Conservation (phyloP, 176 grass and related monocot genomes). For the Chrysopogon serrulatus region DNA sequence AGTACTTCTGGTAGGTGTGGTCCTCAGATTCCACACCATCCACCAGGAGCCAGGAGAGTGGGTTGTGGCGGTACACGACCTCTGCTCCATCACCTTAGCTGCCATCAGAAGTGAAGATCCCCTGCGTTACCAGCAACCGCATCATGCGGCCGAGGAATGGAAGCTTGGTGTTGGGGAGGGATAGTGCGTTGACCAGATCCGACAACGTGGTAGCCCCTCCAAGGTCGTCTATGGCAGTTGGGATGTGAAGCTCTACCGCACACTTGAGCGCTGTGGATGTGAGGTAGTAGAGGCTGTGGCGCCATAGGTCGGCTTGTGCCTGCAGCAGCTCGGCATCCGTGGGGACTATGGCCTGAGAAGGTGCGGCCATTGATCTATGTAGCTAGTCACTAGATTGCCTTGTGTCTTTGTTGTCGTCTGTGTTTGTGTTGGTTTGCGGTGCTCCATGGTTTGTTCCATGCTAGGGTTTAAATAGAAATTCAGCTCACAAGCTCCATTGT, state of each 20-base stretch:
- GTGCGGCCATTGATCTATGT: not conserved
- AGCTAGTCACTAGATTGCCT: fast-evolving
- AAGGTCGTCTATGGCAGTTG: not conserved
- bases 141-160: not conserved
- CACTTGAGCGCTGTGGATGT: not conserved
- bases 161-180: not conserved
- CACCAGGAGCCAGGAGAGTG: not conserved
- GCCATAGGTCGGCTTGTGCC: not conserved
- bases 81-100: not conserved
- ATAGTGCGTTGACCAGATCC: not conserved
- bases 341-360: not conserved
- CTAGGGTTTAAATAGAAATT: too few species aligned
- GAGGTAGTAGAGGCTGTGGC: not conserved
- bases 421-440: not conserved
- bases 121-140: not conserved
- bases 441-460: too few species aligned
- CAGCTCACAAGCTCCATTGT: too few species aligned
- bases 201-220: not conserved
- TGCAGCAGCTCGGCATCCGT: not conserved
- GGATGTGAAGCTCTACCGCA: not conserved
- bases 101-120: not conserved
- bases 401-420: not conserved
- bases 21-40: not conserved
- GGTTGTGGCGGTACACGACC: not conserved
- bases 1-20: not conserved